Base-by-base conservation (phyloP, 306 rosid species). In the Casuarina glauca region DNA sequence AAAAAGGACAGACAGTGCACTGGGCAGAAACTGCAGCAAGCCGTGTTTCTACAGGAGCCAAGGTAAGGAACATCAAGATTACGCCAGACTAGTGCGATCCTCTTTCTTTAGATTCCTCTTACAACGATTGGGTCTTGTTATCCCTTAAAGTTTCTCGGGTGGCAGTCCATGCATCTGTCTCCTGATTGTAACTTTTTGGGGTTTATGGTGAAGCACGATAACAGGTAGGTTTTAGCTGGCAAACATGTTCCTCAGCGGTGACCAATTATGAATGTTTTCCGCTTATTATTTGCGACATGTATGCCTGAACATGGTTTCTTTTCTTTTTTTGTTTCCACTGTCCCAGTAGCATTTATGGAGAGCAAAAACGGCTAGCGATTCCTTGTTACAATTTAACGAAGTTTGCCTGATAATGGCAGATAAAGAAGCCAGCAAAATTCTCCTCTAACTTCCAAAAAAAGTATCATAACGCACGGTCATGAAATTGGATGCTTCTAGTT, bases 21-120 rank as follows among this genome's bases (percentile, higher is more conserved):
- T 80, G 76, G 54, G 92, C 90, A n/a, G 85, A 85, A 32, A 91
- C 87, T 77, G 92, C 86, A 77, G 78, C 75, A 4, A 91, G 94
- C 83, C 89, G 87, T 58, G 89, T 83, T 73, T 91, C 73, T 79
- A 62, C 32, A 46, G 44, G 36, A 76, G 80, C 48, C 74, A 73
- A 82, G 82, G 87, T 76, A 79, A 86, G 80, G 68, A 74, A 20
- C 35, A 3, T 62, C 61, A 17, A 66, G 71, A 66, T 43, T 9
- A 66, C n/a, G 48, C 10, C n/a, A 66, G 71, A n/a, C 10, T 66
- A 66, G 71, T 1, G 13, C 17, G n/a, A 62, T 54, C 5, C 13
- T 43, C 13, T 53, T 39, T 53, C 26, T 75, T 36, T 42, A 64
- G 19, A 16, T 50, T 66, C 32, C 15, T 12, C 69, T 19, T 38